A percentile compares a stretch with the other conserved stretches of the same genome.
Evolutionary conservation across 305 asterid species (phyloP).

Genomic region (Fraxinus paxiana): DNA sequence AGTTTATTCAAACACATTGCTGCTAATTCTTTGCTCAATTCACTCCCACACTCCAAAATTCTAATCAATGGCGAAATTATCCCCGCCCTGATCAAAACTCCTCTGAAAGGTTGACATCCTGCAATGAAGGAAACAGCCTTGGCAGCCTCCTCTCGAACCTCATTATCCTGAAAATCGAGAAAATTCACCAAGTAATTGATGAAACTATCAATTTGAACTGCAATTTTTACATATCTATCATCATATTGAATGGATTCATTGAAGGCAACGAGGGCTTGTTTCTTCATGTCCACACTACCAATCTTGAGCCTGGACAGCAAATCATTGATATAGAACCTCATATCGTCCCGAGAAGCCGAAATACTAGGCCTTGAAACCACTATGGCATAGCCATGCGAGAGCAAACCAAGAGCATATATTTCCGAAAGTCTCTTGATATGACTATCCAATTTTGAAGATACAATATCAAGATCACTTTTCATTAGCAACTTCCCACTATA

Average conservation of each 20-base stretch:
- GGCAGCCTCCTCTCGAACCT: slow-evolving; percentile 59
- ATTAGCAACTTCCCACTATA: slow-evolving; percentile 75
- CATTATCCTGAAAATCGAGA: slow-evolving; percentile 55
- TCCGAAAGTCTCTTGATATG: slow-evolving; percentile 48
- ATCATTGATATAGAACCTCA: slow-evolving; percentile 59
- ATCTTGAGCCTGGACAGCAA: slow-evolving; percentile 64
- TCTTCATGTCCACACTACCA: slow-evolving; percentile 73
- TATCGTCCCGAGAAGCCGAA: slow-evolving; percentile 65
- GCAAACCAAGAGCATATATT: slow-evolving; percentile 66
- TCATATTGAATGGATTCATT: slow-evolving; percentile 59
- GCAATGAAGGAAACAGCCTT: slow-evolving; percentile 53
- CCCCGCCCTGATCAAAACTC: slow-evolving; percentile 49
- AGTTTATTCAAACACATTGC: slow-evolving; percentile 71
- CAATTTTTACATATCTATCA: slow-evolving; percentile 56
- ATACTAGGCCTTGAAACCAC: slow-evolving; percentile 61
- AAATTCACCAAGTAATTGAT: slow-evolving; percentile 41
- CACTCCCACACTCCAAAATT: slow-evolving; percentile 59
- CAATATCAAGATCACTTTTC: slow-evolving; percentile 81
- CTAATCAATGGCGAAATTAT: slow-evolving; percentile 58
- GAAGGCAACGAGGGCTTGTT: slow-evolving; percentile 51
- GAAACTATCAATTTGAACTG: slow-evolving; percentile 54
- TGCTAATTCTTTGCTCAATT: slow-evolving; percentile 48
- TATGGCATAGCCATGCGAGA: slow-evolving; percentile 55
- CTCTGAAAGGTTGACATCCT: slow-evolving; percentile 34
- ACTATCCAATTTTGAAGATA: slow-evolving; percentile 45